Base-by-base conservation (phyloP, 2,329 filamentous ascomycete species). In the Zymoseptoria passerinii region DNA sequence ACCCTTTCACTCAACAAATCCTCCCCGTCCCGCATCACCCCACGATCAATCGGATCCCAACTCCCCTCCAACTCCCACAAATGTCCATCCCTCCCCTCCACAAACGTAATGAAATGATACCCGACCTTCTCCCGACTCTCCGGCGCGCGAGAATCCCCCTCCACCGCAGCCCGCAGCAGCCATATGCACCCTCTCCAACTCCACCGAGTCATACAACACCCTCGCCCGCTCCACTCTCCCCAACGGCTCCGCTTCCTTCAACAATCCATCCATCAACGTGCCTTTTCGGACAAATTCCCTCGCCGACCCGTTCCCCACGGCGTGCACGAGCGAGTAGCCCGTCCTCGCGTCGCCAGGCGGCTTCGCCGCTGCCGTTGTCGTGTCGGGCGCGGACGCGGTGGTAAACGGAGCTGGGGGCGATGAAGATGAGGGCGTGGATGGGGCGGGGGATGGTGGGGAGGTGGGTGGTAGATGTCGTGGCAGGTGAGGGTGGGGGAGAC, bases 391-490 rank as follows among this genome's bases (percentile, higher is more conserved):
- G 78, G 13, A 73, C 70, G 52, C 70, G 66, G 59, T 73, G 61
- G 63, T 74, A 79, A 54, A 77, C 72, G 54, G 63, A 54, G 16
- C 71, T 68, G 1, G 80, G 80, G 18, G 77, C 77, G 64, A 81
- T 81, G 67, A 83, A 76, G 54, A 84, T 75, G 7, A 84, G 69
- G 7, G 80, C 81, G 61, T 77, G 75, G n/a, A 74, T 77, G 0
- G 81, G 81, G 7, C 80, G 76, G 0, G 81, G 80, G 52, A 83
- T 75, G 58, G 78, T 71, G 13, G 75, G 71, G 49, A 82, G 71
- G 23, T 80, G 69, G 71, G n/a, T 81, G 78, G 69, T 80, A 79
- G 61, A 83, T 67, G 65, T 84, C 81, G 66, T 81, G 74, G 69
- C 83, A 83, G 40, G 70, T 71, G 29, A 83, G 75, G 29, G 71